These are phyloP conservation scores for Clonostachys chloroleuca DNA, from an alignment of 2,329 filamentous ascomycete genomes.

Conservation along the genomic window DNA sequence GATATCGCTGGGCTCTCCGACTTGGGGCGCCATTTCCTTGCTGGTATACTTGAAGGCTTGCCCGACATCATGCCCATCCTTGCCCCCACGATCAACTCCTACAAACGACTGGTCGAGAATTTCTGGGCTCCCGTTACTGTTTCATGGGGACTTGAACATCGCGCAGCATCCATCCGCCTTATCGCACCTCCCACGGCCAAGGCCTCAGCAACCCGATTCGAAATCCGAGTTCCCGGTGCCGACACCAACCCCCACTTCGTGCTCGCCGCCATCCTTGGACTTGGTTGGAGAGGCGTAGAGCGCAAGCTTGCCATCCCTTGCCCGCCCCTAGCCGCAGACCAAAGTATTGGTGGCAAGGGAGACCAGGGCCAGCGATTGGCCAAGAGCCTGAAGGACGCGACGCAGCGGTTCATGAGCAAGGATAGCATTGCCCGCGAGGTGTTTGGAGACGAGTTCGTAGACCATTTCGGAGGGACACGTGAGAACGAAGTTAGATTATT, in stretches of 20 bases:
- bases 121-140: conserved; percentile 99
- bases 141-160: conserved; percentile 94
- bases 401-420: conserved; percentile 67
- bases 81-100: conserved; percentile 93
- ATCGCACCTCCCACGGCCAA: conserved; percentile 86
- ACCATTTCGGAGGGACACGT: conserved; percentile 88
- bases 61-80: conserved; percentile 95
- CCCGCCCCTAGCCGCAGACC: conserved; percentile 78
- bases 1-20: conserved; percentile 83
- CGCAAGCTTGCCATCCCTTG: conserved; percentile 83
- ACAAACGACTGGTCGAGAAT: conserved; percentile 97
- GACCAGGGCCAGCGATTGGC: conserved; percentile 77
- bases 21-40: conserved; percentile 86
- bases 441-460: conserved; percentile 92
- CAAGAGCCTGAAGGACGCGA: conserved; percentile 82
- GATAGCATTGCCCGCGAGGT: conserved; percentile 90
- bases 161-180: conserved; percentile 83
- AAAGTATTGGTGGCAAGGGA: conserved; percentile 68
- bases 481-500: conserved; percentile 87
- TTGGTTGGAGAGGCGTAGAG: conserved; percentile 88
- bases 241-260: conserved; percentile 89
- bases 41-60: conserved; percentile 81
- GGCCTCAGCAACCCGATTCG: conserved; percentile 82
- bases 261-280: conserved; percentile 77
- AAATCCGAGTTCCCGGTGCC: conserved; percentile 89